phyloP scores from a whole-genome alignment of 176 grass and related monocot species.

The Bolboschoenus planiculmis region DNA sequence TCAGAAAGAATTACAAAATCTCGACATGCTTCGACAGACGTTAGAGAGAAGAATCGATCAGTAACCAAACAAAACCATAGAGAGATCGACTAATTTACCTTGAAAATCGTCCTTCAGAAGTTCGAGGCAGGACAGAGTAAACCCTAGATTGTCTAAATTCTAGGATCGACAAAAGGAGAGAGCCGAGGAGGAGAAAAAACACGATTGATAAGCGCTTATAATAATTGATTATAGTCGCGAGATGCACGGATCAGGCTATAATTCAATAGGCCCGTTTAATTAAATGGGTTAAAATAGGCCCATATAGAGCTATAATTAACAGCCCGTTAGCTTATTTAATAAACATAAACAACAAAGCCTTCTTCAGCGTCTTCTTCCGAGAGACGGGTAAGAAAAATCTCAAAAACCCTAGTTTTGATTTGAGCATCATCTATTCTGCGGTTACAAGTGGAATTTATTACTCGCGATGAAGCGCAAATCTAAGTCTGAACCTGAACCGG shows the following conservation, averaged over 20 bases:
- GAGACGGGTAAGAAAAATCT: not conserved
- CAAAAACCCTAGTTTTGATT: slow-evolving; percentile 1
- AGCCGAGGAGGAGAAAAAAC: not conserved
- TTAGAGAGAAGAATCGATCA: not conserved
- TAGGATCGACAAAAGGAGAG: not conserved
- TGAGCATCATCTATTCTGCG: not conserved
- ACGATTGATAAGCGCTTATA: not conserved
- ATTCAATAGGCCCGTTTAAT: not conserved
- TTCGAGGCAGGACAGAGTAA: not conserved
- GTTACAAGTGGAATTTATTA: not conserved
- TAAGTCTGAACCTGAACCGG: not conserved
- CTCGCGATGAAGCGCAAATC: slow-evolving; percentile 13
- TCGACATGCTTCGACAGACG: not conserved
- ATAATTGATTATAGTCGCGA: no score
- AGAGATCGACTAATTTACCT: not conserved
- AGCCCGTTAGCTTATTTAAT: not conserved
- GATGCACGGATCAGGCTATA: no score
- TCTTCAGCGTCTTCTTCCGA: not conserved
- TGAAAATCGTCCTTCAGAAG: not conserved
- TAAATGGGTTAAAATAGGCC: not conserved
- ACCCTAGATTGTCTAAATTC: slow-evolving; percentile 5
- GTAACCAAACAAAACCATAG: not conserved
- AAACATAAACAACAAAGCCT: not conserved
- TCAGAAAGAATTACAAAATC: not conserved
- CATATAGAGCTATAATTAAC: not conserved